A percentile compares a stretch with the other conserved stretches of the same genome.
phyloP scores from a whole-genome alignment of 148 eudicot species.

The Camellia lanceoleosa region DNA sequence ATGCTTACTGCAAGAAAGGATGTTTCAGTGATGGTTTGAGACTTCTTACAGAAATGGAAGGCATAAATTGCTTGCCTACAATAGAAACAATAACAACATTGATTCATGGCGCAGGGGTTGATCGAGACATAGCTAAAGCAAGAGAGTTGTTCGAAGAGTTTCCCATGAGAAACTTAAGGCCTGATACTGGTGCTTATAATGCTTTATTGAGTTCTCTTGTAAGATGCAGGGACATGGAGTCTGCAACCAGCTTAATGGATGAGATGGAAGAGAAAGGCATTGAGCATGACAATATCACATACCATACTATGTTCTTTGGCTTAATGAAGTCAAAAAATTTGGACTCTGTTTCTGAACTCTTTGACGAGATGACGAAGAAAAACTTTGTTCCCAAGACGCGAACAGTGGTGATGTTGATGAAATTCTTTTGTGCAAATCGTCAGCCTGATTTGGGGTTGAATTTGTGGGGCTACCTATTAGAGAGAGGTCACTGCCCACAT shows the following conservation, averaged over 20 bases:
- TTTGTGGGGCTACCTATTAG: slow-evolving; percentile 68
- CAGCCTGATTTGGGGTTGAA: slow-evolving; percentile 58
- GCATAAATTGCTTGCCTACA: slow-evolving; percentile 43
- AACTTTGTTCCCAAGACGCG: slow-evolving; percentile 67
- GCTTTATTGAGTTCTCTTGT: slow-evolving; percentile 68
- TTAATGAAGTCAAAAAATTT: slow-evolving; percentile 50
- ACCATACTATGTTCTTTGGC: slow-evolving; percentile 67
- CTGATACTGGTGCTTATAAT: slow-evolving; percentile 77
- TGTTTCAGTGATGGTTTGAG: slow-evolving; percentile 63
- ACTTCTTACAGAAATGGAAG: slow-evolving; percentile 76
- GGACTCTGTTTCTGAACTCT: slow-evolving; percentile 51
- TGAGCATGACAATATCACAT: slow-evolving; percentile 57
- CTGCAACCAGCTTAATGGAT: slow-evolving; percentile 56
- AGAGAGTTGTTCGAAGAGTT: slow-evolving; percentile 68
- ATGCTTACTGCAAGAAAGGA: slow-evolving; percentile 77
- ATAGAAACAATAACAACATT: slow-evolving; percentile 74
- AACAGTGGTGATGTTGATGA: slow-evolving; percentile 84
- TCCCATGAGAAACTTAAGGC: slow-evolving; percentile 38
- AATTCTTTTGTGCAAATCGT: slow-evolving; percentile 57
- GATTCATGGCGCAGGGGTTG: slow-evolving; percentile 90
- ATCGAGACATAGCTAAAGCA: slow-evolving; percentile 54
- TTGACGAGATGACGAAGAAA: slow-evolving; percentile 44
- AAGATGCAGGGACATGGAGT: slow-evolving; percentile 47
- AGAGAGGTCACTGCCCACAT: slow-evolving; percentile 78
- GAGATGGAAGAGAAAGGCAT: slow-evolving; percentile 65